Percentiles rank a stretch among this genome's conserved stretches.
Evolutionary conservation across 2,329 filamentous ascomycete species (phyloP).

Genomic region (Penicillium paneum): DNA sequence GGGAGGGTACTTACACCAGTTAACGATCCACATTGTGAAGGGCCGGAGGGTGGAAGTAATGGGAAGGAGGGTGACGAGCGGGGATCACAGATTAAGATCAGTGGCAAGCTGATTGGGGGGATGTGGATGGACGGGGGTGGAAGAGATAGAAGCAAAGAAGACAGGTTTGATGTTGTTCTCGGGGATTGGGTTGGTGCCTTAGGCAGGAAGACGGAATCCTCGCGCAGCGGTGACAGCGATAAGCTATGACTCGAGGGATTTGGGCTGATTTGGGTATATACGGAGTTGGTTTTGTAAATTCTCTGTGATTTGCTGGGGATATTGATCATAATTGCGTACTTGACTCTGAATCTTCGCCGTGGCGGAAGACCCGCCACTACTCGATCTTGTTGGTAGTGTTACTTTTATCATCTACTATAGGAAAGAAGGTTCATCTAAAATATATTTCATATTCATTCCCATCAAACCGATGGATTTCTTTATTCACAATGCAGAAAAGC

Average conservation of each 20-base stretch:
- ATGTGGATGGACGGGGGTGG: slow-evolving; percentile 19
- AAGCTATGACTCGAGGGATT: neutral
- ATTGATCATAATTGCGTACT: neutral
- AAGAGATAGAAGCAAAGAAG: slow-evolving; percentile 29
- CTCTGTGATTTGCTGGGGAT: neutral
- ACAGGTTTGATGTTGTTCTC: slow-evolving; percentile 33
- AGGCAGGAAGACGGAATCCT: slow-evolving; percentile 16
- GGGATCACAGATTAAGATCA: slow-evolving; percentile 9
- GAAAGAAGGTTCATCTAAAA: neutral
- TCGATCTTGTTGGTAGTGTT: neutral
- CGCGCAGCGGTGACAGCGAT: slow-evolving; percentile 1
- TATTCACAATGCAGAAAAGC: slow-evolving; percentile 29
- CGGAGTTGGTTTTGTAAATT: neutral
- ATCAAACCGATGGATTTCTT: slow-evolving; percentile 15
- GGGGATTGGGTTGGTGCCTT: slow-evolving; percentile 20
- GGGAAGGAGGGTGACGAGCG: slow-evolving; percentile 6
- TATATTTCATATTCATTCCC: slow-evolving; percentile 11
- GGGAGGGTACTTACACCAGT: slow-evolving; percentile 71
- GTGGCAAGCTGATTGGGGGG: slow-evolving; percentile 4
- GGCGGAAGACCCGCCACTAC: neutral
- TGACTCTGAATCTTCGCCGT: neutral
- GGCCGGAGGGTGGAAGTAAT: slow-evolving; percentile 3
- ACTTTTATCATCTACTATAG: neutral
- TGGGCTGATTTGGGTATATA: neutral
- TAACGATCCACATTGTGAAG: slow-evolving; percentile 78